Evolutionary conservation across 2,329 filamentous ascomycete species (phyloP).

Genomic region (Bretziella fagacearum): DNA sequence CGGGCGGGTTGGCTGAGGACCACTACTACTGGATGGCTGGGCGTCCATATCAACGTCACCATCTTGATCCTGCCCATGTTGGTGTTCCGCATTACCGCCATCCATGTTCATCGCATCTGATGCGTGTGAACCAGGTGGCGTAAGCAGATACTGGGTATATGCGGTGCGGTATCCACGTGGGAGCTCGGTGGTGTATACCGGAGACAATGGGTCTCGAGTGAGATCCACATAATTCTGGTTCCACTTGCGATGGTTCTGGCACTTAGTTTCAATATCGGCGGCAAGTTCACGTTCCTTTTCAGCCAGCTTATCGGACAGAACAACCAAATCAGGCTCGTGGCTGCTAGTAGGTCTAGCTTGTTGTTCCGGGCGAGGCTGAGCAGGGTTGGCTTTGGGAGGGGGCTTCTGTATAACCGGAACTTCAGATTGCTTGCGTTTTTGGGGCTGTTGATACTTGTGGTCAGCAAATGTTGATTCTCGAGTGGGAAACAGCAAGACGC

Average conservation of each 20-base stretch:
- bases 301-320: constrained; percentile 57
- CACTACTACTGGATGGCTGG: not conserved
- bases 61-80: constrained; percentile 1
- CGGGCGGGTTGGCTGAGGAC: not conserved
- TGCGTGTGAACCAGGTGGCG: constrained; percentile 40
- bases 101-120: constrained; percentile 38
- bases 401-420: constrained; percentile 43
- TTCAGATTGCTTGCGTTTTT: constrained; percentile 49
- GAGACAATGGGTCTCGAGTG: constrained; percentile 70
- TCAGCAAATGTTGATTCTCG: constrained; percentile 20
- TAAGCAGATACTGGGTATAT: constrained; percentile 54
- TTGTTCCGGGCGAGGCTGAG: constrained; percentile 40
- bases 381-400: constrained; percentile 24
- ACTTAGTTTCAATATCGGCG: constrained; percentile 69
- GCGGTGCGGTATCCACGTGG: constrained; percentile 52
- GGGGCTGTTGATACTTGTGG: constrained; percentile 35
- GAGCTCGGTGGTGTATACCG: constrained; percentile 45
- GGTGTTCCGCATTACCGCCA: not conserved
- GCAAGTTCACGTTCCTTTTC: constrained; percentile 71
- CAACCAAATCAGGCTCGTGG: constrained; percentile 60
- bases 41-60: not conserved
- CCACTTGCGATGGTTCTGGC: constrained; percentile 79
- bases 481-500: constrained; percentile 7
- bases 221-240: constrained; percentile 80
- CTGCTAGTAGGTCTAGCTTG: constrained; percentile 3